Evolutionary conservation across 2,329 filamentous ascomycete genomes (phyloP), one percentile per base, ranked within the genome.

Genomic region (Ophiostoma sp.): DNA sequence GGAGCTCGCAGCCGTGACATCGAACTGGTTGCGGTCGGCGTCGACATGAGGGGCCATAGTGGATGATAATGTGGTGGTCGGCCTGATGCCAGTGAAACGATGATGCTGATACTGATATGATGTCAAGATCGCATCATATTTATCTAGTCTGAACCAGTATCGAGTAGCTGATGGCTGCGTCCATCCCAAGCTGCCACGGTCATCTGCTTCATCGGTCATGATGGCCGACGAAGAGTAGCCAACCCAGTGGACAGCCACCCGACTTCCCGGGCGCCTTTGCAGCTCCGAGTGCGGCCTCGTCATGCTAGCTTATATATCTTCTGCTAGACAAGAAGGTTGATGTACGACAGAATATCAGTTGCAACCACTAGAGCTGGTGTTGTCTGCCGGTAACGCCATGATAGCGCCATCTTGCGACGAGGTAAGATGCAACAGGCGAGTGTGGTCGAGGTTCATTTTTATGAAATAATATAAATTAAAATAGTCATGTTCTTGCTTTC

Each of bases 321-420:
- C 17, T 15, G 48, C 48, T 15, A 48, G 13, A 48, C 44, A 48
- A 48, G 20, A 6, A 20, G 15, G 15, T 39, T 2, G 7, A 39
- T 39, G 36, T 39, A 31, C 36, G 36, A 39, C 7, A 39, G 36
- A 39, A 11, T 2, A n/a, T 41, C 39, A 41, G 44, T 8, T n/a
- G 44, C 13, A 48, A 48, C 44, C 44, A 80, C 69, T 75, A 11
- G 27, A 10, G n/a, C 44, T 57, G 35, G 35, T 69, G 60, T n/a
- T 35, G 41, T 39, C 44, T 15, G 33, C 54, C 48, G 69, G 44
- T 71, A 69, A 67, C 70, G 67, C 67, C 70, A 69, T 71, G 67
- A 71, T 71, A 69, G 69, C 70, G 70, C 57, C 68, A 69, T 71
- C 70, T 71, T 71, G 70, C 70, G 70, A 54, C 64, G 69, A 35